Conservation (phyloP, 805 yeast genomes). For the Hanseniaspora clermontiae region DNA sequence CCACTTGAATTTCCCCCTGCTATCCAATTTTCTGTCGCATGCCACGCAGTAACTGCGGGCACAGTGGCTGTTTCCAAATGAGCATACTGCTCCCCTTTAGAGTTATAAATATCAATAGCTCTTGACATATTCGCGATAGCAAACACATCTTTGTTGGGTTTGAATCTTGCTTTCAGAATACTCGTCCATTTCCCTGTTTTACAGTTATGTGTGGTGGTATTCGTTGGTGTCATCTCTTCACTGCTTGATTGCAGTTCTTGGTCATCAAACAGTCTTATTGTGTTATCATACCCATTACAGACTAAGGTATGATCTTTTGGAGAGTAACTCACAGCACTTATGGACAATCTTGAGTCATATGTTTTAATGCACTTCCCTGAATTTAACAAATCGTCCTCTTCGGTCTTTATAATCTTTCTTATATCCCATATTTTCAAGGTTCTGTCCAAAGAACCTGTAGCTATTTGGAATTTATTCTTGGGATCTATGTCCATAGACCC, state of each 20-base stretch:
- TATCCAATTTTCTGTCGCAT: slow-evolving; percentile 78
- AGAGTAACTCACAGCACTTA: slow-evolving; percentile 73
- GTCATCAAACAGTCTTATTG: slow-evolving; percentile 54
- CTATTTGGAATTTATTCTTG: slow-evolving; percentile 42
- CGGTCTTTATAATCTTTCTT: slow-evolving; percentile 37
- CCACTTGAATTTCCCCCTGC: slow-evolving; percentile 95
- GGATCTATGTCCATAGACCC: slow-evolving; percentile 85
- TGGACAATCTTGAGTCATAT: slow-evolving; percentile 63
- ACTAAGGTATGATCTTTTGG: slow-evolving; percentile 54
- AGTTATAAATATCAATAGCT: slow-evolving; percentile 68
- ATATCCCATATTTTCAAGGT: slow-evolving; percentile 80
- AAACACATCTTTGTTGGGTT: slow-evolving; percentile 58
- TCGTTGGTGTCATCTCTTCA: slow-evolving; percentile 39
- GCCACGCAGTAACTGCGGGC: slow-evolving; percentile 79
- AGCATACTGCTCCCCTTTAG: slow-evolving; percentile 64
- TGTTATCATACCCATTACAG: slow-evolving; percentile 87
- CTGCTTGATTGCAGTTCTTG: slow-evolving; percentile 10
- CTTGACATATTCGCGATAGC: slow-evolving; percentile 89
- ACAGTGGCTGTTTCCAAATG: slow-evolving; percentile 77
- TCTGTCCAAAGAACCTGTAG: slow-evolving; percentile 82
- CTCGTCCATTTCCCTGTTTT: slow-evolving; percentile 97
- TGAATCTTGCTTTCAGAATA: slow-evolving; percentile 82
- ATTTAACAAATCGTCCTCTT: slow-evolving; percentile 16
- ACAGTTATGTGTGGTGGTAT: slow-evolving; percentile 73
- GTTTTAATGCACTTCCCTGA: slow-evolving; percentile 31